phyloP scores from a whole-genome alignment of 2,329 filamentous ascomycete species.

The Alternaria panax region DNA sequence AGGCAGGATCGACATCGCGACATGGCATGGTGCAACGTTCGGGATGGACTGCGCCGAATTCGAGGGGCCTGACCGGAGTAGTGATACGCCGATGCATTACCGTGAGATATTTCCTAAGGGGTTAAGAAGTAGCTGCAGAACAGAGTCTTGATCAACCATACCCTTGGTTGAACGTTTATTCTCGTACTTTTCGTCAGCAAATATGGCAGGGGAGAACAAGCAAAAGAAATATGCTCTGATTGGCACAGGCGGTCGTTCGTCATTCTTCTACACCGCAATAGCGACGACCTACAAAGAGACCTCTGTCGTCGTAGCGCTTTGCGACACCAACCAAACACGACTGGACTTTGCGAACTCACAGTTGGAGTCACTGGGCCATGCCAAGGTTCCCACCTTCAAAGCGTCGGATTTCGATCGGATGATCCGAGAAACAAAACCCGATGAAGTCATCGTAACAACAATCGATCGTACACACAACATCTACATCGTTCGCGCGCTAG shows the following conservation, averaged over 20 bases:
- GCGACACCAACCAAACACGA: slow-evolving; percentile 68
- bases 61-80: slow-evolving; percentile 13
- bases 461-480: slow-evolving; percentile 68
- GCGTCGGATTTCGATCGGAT: slow-evolving; percentile 65
- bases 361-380: slow-evolving; percentile 57
- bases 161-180: background rate
- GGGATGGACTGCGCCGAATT: slow-evolving; percentile 18
- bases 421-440: slow-evolving; percentile 63
- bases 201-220: slow-evolving; percentile 21
- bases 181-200: background rate
- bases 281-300: slow-evolving; percentile 60
- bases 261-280: slow-evolving; percentile 68
- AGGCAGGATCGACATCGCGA: slow-evolving; percentile 13
- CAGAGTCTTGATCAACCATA: slow-evolving; percentile 1
- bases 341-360: slow-evolving; percentile 64
- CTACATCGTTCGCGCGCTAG: slow-evolving; percentile 67
- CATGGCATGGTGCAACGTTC: slow-evolving; percentile 8
- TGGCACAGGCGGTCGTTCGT: slow-evolving; percentile 66
- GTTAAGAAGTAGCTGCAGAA: slow-evolving; percentile 12
- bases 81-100: slow-evolving; percentile 16
- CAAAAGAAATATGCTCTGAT: slow-evolving; percentile 60
- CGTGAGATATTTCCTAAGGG: slow-evolving; percentile 3
- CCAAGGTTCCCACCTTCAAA: slow-evolving; percentile 61
- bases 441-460: slow-evolving; percentile 69
- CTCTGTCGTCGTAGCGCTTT: slow-evolving; percentile 63